Conservation (phyloP, 108 stramenopile genomes). For the Nitzschia putrida region DNA sequence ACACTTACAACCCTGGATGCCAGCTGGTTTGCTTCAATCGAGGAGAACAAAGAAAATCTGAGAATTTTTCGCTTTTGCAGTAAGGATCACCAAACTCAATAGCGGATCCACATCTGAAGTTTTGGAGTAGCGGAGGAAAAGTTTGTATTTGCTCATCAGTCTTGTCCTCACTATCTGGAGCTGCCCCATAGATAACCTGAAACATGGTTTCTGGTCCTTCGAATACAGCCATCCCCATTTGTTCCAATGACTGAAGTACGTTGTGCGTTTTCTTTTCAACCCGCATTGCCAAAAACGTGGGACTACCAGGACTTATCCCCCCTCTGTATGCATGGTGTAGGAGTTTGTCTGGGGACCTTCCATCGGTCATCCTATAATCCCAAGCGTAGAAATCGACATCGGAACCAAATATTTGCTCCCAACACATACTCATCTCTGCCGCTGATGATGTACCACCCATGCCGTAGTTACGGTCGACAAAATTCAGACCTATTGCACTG, state of each 20-base stretch:
- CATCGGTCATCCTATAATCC: conserved; percentile 64
- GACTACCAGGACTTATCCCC: conserved; percentile 31
- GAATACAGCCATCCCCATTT: conserved; percentile 37
- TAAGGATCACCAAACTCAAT: conserved; percentile 54
- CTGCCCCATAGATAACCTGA: conserved; percentile 3
- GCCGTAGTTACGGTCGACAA: conserved; percentile 67
- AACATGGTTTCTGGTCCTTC: not conserved
- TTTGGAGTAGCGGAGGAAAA: conserved; percentile 39
- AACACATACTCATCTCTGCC: conserved; percentile 60
- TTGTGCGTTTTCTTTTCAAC: not conserved
- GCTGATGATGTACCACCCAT: conserved; percentile 66
- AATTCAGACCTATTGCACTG: conserved; percentile 58
- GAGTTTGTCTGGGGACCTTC: conserved; percentile 7
- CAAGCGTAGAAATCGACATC: conserved; percentile 69
- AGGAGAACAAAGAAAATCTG: conserved; percentile 18
- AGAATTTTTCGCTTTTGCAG: conserved; percentile 45
- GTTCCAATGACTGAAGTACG: conserved; percentile 16
- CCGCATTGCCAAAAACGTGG: conserved; percentile 34
- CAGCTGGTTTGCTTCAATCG: conserved; percentile 35
- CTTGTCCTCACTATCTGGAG: conserved; percentile 38
- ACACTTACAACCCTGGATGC: conserved; percentile 66
- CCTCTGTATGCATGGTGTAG: conserved; percentile 36
- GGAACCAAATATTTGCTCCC: conserved; percentile 59
- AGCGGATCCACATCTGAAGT: conserved; percentile 35
- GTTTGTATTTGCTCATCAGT: conserved; percentile 27